Base-by-base conservation (phyloP, 495 filamentous ascomycete species). In the Cudoniella acicularis region DNA sequence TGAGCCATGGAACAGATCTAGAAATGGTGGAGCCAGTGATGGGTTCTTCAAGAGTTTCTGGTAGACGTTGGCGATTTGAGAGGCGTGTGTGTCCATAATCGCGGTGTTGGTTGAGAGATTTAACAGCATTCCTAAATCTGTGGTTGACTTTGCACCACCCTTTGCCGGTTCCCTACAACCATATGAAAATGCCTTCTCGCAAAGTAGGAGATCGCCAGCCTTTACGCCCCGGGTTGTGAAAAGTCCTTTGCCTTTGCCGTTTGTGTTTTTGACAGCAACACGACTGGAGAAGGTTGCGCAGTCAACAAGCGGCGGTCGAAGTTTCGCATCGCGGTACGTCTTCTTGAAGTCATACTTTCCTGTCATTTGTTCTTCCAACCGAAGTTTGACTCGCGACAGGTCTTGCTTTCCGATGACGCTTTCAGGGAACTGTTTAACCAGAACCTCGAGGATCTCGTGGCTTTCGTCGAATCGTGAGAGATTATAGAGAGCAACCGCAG, bases 161-260 rank as follows among this genome's bases (percentile, higher is more conserved):
- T 61, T 50, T 16, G 22, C 40, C 10, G 16, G 24, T 49, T 54
- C 59, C 16, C 18, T 54, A 76, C 22, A 70, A 62, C 61, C 69
- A 49, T 52, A 30, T 10, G 63, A 63, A 57, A 85, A 82, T 0
- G 80, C 80, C 56, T 84, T 85, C 59, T 84, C 81, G 49, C 76
- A 81, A 8, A 83, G 55, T 0, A 85, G 64, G 18, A 85, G 70
- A 6, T 84, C 81, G 0, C 82, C 83, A 0, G 74, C 74, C 55
- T 75, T 72, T 43, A 86, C 75, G 3, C 61, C 72, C 36, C 70
- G 64, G 13, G 78, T 81, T 0, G 79, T 76, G 57, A 83, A 84
- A 1, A 83, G 59, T 1, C 80, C 80, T 18, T 72, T 69, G 6
- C 81, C 62, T 3, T 49, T 21, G 20, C 20, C 21, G 1, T 3